Percentiles rank a stretch among this genome's conserved stretches.
Evolutionary conservation across 768 basidiomycete species (phyloP).

Genomic region (Boletus eberwhitei): DNA sequence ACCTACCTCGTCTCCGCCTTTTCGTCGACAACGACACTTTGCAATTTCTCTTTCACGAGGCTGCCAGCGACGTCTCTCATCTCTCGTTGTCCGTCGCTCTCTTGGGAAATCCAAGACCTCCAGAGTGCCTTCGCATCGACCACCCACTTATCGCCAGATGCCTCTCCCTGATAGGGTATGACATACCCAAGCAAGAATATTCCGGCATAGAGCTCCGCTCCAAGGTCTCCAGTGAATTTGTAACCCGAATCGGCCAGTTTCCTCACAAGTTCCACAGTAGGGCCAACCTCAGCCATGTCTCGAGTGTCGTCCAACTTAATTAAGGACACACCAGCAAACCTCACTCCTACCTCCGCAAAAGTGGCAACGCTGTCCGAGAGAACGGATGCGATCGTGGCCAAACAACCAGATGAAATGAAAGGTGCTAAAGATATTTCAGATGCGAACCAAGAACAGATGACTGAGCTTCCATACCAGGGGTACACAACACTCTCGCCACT

Average conservation of each 20-base stretch:
- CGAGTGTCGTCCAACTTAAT: not conserved
- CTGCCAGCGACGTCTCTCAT: slow-evolving; percentile 26
- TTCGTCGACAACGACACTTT: slow-evolving; percentile 39
- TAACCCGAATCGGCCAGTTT: slow-evolving; percentile 18
- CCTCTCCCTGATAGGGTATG: slow-evolving; percentile 10
- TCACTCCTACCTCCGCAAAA: slow-evolving; percentile 15
- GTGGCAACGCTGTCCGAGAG: slow-evolving; percentile 15
- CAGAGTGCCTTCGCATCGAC: slow-evolving; percentile 32
- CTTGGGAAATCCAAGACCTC: slow-evolving; percentile 22
- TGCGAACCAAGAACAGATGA: not conserved
- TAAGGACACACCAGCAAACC: slow-evolving; percentile 9
- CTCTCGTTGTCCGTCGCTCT: slow-evolving; percentile 13
- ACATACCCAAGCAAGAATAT: slow-evolving; percentile 24
- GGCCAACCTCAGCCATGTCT: not conserved
- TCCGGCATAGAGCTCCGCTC: slow-evolving; percentile 18
- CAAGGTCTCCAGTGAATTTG: slow-evolving; percentile 17
- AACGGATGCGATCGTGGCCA: slow-evolving; percentile 13
- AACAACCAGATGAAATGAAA: slow-evolving; percentile 21
- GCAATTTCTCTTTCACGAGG: slow-evolving; percentile 42
- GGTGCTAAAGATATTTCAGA: slow-evolving; percentile 10
- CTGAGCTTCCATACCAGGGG: slow-evolving; percentile 12
- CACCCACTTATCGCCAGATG: slow-evolving; percentile 5
- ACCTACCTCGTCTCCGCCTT: slow-evolving; percentile 32
- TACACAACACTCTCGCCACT: slow-evolving; percentile 12
- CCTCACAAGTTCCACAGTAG: slow-evolving; percentile 10